Evolutionary conservation across 352 stramenopile species (phyloP), one percentile per base, ranked within the genome.

Genomic region (Phytopythium aichiense): DNA sequence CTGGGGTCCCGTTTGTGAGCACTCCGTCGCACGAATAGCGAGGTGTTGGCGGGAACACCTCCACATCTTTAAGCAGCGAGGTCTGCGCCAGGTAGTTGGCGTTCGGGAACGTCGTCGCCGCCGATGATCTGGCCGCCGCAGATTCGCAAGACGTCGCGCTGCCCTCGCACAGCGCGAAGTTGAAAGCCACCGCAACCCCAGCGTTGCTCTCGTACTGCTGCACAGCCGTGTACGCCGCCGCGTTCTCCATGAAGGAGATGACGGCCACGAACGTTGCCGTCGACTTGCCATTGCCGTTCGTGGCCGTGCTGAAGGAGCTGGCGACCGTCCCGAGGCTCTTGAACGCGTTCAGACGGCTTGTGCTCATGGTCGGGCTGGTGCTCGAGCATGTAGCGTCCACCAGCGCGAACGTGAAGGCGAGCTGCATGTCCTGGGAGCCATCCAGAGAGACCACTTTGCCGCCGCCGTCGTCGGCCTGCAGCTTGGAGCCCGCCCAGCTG

Each of bases 11-110:
- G 33, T 49, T 58, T 0, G 53, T 11, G 2, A 58, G 53, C 2
- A 49, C 37, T 46, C 33, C 35, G 6, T 63, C 48, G 56, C 79
- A 91, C 49, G 61, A 89, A 22, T 78, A 88, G 62, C 81, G 88
- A 33, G 86, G 60, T 0, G 68, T 77, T 9, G 59, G 38, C n/a
- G 68, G 68, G 20, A 73, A 53, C 9, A 56, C 43, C 48, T 85
- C 63, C 1, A 79, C 13, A 51, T 80, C 84, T 15, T 71, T 73
- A 42, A 91, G 54, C 30, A 87, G 76, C 2, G 76, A 66, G 0
- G 43, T 45, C 13, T 84, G 60, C 7, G 53, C 18, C 9, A 89
- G 56, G 37, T 74, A 42, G 53, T 84, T 65, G 49, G 63, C 77
- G 38, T 81, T 73, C n/a, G 71, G 58, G 53, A 68, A 84, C n/a